Conservation (phyloP, 1,284 basidiomycete species). For the Sphagnurus paluster region DNA sequence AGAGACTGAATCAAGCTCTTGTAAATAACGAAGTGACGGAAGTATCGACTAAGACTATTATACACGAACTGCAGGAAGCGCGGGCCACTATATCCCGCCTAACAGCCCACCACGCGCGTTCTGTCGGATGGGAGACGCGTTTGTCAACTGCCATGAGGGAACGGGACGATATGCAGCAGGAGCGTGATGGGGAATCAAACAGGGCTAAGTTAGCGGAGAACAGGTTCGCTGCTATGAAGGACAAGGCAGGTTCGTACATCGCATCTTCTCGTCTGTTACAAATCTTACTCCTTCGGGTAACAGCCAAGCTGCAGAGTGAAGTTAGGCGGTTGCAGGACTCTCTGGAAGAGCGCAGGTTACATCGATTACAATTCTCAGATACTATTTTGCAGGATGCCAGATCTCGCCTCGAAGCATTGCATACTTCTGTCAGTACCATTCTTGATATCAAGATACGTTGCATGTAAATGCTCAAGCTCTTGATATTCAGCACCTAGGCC, state of each 20-base stretch:
- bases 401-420: constrained; percentile 62
- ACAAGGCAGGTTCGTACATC: constrained; percentile 53
- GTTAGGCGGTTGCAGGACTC: constrained; percentile 63
- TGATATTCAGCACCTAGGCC: constrained; percentile 42
- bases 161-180: constrained; percentile 84
- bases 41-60: constrained; percentile 70
- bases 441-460: constrained; percentile 18
- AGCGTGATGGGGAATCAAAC: constrained; percentile 74
- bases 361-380: constrained; percentile 71
- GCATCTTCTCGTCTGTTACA: not conserved
- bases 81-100: constrained; percentile 68
- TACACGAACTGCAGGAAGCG: constrained; percentile 80
- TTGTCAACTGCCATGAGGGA: constrained; percentile 66
- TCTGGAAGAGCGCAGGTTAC: constrained; percentile 65
- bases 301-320: constrained; percentile 76
- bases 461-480: constrained; percentile 2
- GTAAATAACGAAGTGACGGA: constrained; percentile 85
- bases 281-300: constrained; percentile 6
- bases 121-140: constrained; percentile 68
- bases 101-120: constrained; percentile 66
- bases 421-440: constrained; percentile 48
- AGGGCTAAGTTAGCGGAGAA: constrained; percentile 72
- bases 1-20: constrained; percentile 81
- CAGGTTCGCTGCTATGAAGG: constrained; percentile 60
- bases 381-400: constrained; percentile 74